These are phyloP conservation scores for Ziziphus jujuba DNA, from an alignment of 306 rosid species.

Conservation along the genomic window DNA sequence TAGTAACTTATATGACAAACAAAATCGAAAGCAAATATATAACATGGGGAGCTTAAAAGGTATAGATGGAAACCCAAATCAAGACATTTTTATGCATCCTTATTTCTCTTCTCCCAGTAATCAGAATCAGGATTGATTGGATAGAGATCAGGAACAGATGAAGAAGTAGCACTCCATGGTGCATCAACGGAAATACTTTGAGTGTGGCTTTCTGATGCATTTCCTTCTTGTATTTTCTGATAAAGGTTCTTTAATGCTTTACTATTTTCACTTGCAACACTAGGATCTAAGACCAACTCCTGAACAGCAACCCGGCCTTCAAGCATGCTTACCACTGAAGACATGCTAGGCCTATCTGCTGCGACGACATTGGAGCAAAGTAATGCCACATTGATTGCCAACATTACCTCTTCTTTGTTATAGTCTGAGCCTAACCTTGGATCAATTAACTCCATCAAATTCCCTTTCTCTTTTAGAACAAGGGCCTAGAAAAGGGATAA, in stretches of 20 bases:
- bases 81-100: background rate
- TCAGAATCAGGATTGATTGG: slow-evolving; percentile 28
- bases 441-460: slow-evolving; percentile 42
- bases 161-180: slow-evolving; percentile 18
- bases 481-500: slow-evolving; percentile 31
- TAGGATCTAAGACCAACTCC: slow-evolving; percentile 16
- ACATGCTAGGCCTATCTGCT: slow-evolving; percentile 42
- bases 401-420: slow-evolving; percentile 25
- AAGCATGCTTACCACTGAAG: slow-evolving; percentile 47
- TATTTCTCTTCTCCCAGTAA: slow-evolving; percentile 14
- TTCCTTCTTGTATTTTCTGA: slow-evolving; percentile 3
- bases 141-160: slow-evolving; percentile 33
- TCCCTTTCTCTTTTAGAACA: slow-evolving; percentile 19
- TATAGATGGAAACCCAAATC: too few relatives aligned
- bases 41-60: too few relatives aligned
- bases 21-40: too few relatives aligned
- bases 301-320: slow-evolving; percentile 31
- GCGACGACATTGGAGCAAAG: slow-evolving; percentile 34
- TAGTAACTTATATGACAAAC: too few relatives aligned
- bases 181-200: slow-evolving; percentile 18
- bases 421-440: slow-evolving; percentile 33
- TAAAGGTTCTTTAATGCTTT: slow-evolving; percentile 26
- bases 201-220: slow-evolving; percentile 3
- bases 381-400: slow-evolving; percentile 36
- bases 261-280: slow-evolving; percentile 14